phyloP scores from a whole-genome alignment of 768 basidiomycete species.

The Termitomyces sp. region DNA sequence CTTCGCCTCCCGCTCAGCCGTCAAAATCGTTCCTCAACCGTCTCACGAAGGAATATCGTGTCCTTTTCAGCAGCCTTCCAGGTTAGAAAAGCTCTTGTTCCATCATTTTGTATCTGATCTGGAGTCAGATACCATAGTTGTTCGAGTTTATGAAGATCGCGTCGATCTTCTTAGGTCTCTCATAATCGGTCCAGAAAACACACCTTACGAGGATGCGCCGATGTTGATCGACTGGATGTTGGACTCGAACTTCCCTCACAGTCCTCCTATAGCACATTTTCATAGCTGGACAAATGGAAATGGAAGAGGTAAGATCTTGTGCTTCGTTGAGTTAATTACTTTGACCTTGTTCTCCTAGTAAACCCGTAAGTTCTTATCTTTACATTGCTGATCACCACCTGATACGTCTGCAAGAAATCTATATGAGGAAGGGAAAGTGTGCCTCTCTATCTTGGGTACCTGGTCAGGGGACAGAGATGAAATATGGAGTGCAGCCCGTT shows the following conservation, averaged over 20 bases:
- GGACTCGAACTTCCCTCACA: conserved; percentile 77
- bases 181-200: conserved; percentile 90
- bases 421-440: conserved; percentile 95
- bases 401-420: conserved; percentile 51
- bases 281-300: conserved; percentile 93
- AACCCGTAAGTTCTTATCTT: conserved; percentile 57
- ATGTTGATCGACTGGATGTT: conserved; percentile 95
- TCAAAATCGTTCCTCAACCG: conserved; percentile 71
- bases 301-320: conserved; percentile 58
- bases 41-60: conserved; percentile 79
- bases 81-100: conserved; percentile 40
- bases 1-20: conserved; percentile 53
- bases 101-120: not conserved
- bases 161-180: conserved; percentile 81
- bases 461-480: conserved; percentile 90
- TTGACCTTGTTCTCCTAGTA: conserved; percentile 30
- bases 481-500: conserved; percentile 79
- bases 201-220: conserved; percentile 92
- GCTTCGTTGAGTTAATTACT: not conserved
- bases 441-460: conserved; percentile 85
- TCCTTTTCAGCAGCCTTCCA: conserved; percentile 73
- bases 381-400: not conserved
- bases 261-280: conserved; percentile 85
- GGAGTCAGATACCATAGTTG: conserved; percentile 70
- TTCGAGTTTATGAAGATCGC: conserved; percentile 88